phyloP scores from a whole-genome alignment of 192 early-diverging fungal species.

The Spinellus fusiger region DNA sequence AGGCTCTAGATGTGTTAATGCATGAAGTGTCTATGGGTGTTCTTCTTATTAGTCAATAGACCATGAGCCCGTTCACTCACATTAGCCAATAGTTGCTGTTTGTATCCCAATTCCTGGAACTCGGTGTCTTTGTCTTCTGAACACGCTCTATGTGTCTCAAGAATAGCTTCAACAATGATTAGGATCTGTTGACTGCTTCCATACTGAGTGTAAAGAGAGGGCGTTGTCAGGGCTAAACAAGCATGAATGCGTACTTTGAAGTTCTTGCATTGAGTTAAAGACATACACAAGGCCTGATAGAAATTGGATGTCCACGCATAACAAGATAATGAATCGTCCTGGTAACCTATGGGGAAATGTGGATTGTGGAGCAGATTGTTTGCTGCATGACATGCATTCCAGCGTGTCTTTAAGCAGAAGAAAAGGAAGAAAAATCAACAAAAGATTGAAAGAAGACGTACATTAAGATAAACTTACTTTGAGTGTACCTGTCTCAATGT shows the following conservation, averaged over 20 bases:
- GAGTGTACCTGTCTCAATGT: constrained; percentile 54
- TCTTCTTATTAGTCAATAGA: background rate
- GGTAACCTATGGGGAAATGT: constrained; percentile 51
- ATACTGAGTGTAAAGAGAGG: constrained; percentile 31
- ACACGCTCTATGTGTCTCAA: constrained; percentile 9
- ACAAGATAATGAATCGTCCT: too few species aligned
- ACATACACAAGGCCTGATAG: constrained; percentile 47
- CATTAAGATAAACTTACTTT: constrained; percentile 38
- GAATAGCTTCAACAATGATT: constrained; percentile 31
- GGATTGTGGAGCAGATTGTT: constrained; percentile 51
- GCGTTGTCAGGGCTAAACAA: constrained; percentile 41
- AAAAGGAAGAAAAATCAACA: background rate
- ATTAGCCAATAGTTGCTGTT: constrained; percentile 19
- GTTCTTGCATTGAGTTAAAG: constrained; percentile 54
- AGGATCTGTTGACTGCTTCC: constrained; percentile 35
- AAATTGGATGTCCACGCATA: constrained; percentile 45
- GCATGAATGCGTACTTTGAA: constrained; percentile 79
- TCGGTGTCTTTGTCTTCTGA: constrained; percentile 6
- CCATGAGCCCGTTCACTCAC: background rate
- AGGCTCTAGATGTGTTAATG: too few species aligned
- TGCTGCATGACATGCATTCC: constrained; percentile 75
- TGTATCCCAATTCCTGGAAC: constrained; percentile 22
- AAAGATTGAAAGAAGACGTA: background rate
- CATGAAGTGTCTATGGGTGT: too few species aligned
- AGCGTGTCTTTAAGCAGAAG: constrained; percentile 47